Evolutionary conservation across 495 filamentous ascomycete genomes (phyloP).

Genomic region (Tuber microsphaerosporum): DNA sequence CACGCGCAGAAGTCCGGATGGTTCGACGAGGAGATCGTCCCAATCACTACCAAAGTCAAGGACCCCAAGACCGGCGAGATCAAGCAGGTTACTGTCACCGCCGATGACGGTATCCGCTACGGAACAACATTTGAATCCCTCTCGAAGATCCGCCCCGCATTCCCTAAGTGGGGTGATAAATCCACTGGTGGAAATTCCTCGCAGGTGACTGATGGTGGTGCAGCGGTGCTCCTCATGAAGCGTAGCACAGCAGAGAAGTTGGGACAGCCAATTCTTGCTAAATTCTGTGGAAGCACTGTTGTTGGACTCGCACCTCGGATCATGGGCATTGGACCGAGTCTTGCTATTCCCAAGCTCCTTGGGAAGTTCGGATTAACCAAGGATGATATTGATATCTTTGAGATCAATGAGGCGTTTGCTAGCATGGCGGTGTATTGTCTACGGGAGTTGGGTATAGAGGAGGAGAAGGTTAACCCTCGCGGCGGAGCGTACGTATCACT

Average conservation of each 20-base stretch:
- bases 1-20: slow-evolving; percentile 83
- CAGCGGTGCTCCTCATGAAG: slow-evolving; percentile 87
- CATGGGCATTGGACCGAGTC: slow-evolving; percentile 93
- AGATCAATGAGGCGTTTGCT: slow-evolving; percentile 97
- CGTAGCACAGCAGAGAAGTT: slow-evolving; percentile 80
- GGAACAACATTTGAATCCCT: slow-evolving; percentile 81
- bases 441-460: slow-evolving; percentile 67
- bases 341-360: slow-evolving; percentile 91
- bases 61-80: slow-evolving; percentile 71
- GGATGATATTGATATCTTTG: slow-evolving; percentile 77
- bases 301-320: slow-evolving; percentile 83
- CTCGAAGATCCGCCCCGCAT: slow-evolving; percentile 80
- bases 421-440: slow-evolving; percentile 94
- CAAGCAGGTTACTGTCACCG: slow-evolving; percentile 66
- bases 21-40: slow-evolving; percentile 91
- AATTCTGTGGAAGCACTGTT: slow-evolving; percentile 87
- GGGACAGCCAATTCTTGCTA: slow-evolving; percentile 84
- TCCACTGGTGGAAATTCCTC: slow-evolving; percentile 92
- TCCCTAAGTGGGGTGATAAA: slow-evolving; percentile 77
- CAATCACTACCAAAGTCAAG: slow-evolving; percentile 73
- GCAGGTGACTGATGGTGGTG: slow-evolving; percentile 93
- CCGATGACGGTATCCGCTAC: slow-evolving; percentile 80
- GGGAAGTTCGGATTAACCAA: slow-evolving; percentile 69
- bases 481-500: slow-evolving; percentile 54
- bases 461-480: slow-evolving; percentile 79